Base-by-base conservation (phyloP, 2,329 filamentous ascomycete species). In the Microsporum audouinii region DNA sequence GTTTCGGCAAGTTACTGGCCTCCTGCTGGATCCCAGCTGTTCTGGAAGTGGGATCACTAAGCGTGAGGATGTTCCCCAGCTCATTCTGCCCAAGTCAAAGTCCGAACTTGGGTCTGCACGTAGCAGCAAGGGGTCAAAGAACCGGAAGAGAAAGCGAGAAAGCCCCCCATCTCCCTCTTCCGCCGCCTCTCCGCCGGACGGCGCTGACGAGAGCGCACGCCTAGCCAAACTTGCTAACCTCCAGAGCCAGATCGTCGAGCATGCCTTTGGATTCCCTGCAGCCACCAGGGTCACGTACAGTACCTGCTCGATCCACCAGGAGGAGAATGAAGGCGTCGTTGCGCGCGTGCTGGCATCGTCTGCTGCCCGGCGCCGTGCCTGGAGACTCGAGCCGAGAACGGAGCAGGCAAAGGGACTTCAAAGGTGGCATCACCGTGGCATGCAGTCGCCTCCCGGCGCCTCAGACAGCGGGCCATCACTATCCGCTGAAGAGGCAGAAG, bases 41-140 rank as follows among this genome's bases (percentile, higher is more conserved):
- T 96, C 91, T 1, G 94, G 94, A 0, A 96, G 90, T 70, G 94
- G 94, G 0, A 99, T 99, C 61, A 84, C 96, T 29, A 89, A 91
- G 1, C 83, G 94, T 23, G 91, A 96, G 67, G 88, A 91, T 53
- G 83, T 86, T 71, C 85, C 89, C 3, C 75, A 82, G 65, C 73
- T 94, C 45, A 79, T 86, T 63, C 77, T 95, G 1, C 84, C 79
- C 62, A 66, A 34, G 65, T 66, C 49, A 62, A 64, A 60, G 53
- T 23, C 58, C 58, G 39, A 60, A 63, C 60, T 27, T 31, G 27
- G 29, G 27, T 62, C 31, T 57, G 63, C 23, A 63, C 60, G 34
- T 63, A 65, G 41, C 33, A 80, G 79, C 53, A 55, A 1, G 71
- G 75, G 39, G 64, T 68, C 14, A 67, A 71, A 1, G 67, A 67